Evolutionary conservation across 257 asterid species (phyloP).

Genomic region (Perilla frutescens): DNA sequence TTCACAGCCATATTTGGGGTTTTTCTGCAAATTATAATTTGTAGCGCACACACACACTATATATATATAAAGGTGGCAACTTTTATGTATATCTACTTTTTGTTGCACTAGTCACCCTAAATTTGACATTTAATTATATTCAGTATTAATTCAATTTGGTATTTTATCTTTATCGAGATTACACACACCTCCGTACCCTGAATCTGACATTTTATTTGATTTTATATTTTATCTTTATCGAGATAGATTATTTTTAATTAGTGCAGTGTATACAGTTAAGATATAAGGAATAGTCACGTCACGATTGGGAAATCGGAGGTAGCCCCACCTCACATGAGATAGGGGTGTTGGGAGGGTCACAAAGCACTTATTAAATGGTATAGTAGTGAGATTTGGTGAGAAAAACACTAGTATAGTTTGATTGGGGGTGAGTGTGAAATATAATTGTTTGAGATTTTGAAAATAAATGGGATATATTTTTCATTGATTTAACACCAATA

Average conservation of each 20-base stretch:
- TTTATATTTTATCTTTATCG: no score
- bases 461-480: conserved; percentile 27
- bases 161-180: no score
- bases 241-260: no score
- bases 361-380: conserved; percentile 30
- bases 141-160: no score
- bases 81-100: no score
- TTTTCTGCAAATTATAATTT: not conserved
- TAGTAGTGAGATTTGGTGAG: conserved; percentile 26
- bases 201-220: no score
- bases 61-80: no score
- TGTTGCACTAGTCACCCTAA: not conserved
- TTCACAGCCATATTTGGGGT: conserved; percentile 26
- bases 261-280: no score
- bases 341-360: conserved; percentile 25
- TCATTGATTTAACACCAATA: conserved; percentile 46
- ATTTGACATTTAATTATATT: no score
- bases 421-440: conserved; percentile 28
- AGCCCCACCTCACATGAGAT: conserved; percentile 11
- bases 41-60: not conserved
- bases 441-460: conserved; percentile 9
- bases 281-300: no score
- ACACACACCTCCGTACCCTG: no score
- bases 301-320: not conserved
- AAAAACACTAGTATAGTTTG: conserved; percentile 25